Conservation (phyloP, 106 monocot species). For the Gastrodia elata region DNA sequence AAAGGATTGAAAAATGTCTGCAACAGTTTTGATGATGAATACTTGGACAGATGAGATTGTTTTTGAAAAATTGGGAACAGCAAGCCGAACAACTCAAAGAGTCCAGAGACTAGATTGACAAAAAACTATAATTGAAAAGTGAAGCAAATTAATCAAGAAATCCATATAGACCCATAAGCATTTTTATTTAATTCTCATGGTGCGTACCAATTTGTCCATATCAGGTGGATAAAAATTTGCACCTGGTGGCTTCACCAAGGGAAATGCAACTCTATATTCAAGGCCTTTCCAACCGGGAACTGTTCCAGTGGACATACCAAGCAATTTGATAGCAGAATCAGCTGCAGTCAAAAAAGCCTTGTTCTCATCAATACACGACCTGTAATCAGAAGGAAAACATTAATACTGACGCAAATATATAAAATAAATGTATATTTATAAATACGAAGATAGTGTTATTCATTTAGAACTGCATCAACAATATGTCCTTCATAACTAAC, state of each 20-base stretch:
- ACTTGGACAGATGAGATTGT: too few species aligned
- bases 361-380: constrained; percentile 90
- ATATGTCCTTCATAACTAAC: background rate
- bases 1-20: too few species aligned
- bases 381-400: constrained; percentile 13
- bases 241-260: constrained; percentile 65
- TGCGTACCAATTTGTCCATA: constrained; percentile 84
- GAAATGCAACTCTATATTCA: constrained; percentile 80
- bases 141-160: background rate
- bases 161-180: background rate
- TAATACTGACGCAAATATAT: background rate
- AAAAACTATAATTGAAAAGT: too few species aligned
- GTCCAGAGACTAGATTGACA: too few species aligned
- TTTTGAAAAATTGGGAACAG: too few species aligned
- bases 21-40: too few species aligned
- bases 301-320: constrained; percentile 27
- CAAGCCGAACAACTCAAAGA: too few species aligned
- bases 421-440: background rate
- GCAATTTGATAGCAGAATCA: constrained; percentile 76
- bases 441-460: background rate
- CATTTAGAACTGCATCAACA: background rate
- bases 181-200: background rate
- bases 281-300: constrained; percentile 80
- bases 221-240: constrained; percentile 95
- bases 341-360: constrained; percentile 81